These are phyloP conservation scores for Aspergillus fructus DNA, from an alignment of 2,329 filamentous ascomycete genomes.

Conservation along the genomic window DNA sequence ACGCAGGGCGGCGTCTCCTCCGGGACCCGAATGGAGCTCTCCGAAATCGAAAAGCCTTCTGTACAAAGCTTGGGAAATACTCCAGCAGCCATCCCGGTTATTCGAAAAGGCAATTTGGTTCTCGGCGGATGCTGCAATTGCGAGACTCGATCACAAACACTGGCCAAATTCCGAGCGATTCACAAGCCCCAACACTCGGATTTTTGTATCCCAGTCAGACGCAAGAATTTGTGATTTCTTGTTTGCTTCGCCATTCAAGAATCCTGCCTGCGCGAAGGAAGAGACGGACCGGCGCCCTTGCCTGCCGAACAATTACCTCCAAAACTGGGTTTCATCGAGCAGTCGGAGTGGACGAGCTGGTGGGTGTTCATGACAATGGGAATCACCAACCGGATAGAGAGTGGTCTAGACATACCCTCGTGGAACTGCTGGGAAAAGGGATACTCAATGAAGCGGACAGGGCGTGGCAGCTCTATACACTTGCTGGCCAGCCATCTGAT, in stretches of 20 bases:
- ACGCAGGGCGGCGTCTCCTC: conserved; percentile 48
- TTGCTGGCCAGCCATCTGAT: conserved; percentile 28
- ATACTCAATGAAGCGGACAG: conserved; percentile 31
- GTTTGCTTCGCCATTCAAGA: conserved; percentile 24
- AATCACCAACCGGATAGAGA: neutral
- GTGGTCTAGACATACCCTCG: conserved; percentile 19
- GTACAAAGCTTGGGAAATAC: conserved; percentile 38
- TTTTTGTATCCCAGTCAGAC: conserved; percentile 41
- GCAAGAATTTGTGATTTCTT: conserved; percentile 23
- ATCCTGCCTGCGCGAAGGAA: conserved; percentile 26
- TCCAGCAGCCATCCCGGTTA: conserved; percentile 29
- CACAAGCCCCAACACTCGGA: conserved; percentile 32
- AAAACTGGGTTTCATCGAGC: conserved; percentile 15
- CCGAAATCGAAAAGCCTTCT: conserved; percentile 36
- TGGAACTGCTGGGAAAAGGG: conserved; percentile 17
- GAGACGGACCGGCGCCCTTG: conserved; percentile 21
- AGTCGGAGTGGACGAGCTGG: conserved; percentile 6
- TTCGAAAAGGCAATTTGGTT: conserved; percentile 34
- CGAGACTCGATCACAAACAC: conserved; percentile 16
- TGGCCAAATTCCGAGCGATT: conserved; percentile 18
- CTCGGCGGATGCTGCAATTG: conserved; percentile 25
- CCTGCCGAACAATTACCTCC: conserved; percentile 29
- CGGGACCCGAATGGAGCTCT: conserved; percentile 40
- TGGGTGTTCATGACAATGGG: neutral
- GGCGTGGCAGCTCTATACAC: conserved; percentile 44